Base-by-base conservation (phyloP, 1,284 basidiomycete species). In the Puccinia brachypodii region DNA sequence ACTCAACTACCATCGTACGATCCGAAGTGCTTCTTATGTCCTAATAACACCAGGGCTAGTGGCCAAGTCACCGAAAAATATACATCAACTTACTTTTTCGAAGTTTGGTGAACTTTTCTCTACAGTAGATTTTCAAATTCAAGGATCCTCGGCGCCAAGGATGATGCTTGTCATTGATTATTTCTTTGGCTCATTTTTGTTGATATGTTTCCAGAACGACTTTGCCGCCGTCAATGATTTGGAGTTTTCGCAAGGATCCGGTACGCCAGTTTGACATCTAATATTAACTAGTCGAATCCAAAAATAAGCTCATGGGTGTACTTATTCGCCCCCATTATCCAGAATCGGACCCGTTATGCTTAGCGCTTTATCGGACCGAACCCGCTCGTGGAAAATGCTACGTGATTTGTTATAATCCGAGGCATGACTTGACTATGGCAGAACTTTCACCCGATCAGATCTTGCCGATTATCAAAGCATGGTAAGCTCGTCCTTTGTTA, bases 361-460 rank as follows among this genome's bases (percentile, higher is more conserved):
- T 33, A 8, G 44, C 79, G 75, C 87, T 97, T 68, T 89, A 96
- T 82, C 89, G 88, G 1, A 88, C 89, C 0, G 89, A 92, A 83
- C 92, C 94, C 0, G 90, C 95, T 0, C 89, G 93, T 79, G 96
- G 96, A 11, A 89, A 89, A 25, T 98, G 95, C 87, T 94, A 95
- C 86, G 96, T 98, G 38, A 87, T 98, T 81, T 91, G 93, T 85
- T 98, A 96, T 87, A 92, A 95, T 86, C 94, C 94, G 0, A 88
- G 92, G 71, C 96, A 98, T 86, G 93, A 96, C 86, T 88, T 96
- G 22, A 95, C 95, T 0, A 90, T 98, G 31, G 92, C 96, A 0
- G 90, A 91, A 78, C 89, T 98, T 83, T 83, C 88, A 0, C 83
- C 89, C 0, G 84, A 87, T 0, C 92, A 94, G 83, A 92, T 97